phyloP scores from a whole-genome alignment of 495 filamentous ascomycete species.

The Penicillium soppii region DNA sequence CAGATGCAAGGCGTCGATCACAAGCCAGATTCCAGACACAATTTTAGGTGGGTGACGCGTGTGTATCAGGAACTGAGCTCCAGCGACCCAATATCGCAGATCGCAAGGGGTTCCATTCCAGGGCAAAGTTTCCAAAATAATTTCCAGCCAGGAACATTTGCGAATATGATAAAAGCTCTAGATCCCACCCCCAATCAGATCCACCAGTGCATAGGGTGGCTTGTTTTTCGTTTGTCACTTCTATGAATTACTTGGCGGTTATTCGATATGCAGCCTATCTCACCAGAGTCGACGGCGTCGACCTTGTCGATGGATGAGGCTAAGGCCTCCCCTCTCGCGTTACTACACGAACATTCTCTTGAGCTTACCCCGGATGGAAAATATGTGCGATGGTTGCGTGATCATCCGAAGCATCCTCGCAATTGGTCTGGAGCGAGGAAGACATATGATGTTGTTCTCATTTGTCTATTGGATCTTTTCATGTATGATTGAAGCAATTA shows the following conservation, averaged over 20 bases:
- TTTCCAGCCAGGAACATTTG: slow-evolving; percentile 1
- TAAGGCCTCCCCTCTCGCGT: slow-evolving; percentile 13
- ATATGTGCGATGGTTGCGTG: slow-evolving; percentile 37
- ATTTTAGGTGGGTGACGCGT: background rate
- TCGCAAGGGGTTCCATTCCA: slow-evolving; percentile 8
- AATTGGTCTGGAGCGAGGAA: slow-evolving; percentile 40
- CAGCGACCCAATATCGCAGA: background rate
- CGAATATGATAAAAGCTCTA: background rate
- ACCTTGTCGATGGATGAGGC: slow-evolving; percentile 10
- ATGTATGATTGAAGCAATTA: slow-evolving; percentile 27
- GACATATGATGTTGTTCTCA: slow-evolving; percentile 31
- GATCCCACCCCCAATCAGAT: background rate
- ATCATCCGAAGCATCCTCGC: slow-evolving; percentile 39
- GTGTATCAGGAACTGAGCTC: background rate
- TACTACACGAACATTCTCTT: slow-evolving; percentile 22
- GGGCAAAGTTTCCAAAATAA: slow-evolving; percentile 1
- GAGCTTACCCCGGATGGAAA: slow-evolving; percentile 34
- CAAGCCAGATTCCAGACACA: background rate
- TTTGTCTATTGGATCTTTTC: slow-evolving; percentile 42
- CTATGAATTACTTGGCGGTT: background rate
- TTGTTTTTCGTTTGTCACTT: background rate
- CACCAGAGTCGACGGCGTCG: background rate
- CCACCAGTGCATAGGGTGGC: background rate
- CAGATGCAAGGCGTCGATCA: background rate
- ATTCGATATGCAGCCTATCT: slow-evolving; percentile 14